Percentiles rank a stretch among this genome's conserved stretches.
phyloP scores from a whole-genome alignment of 2,329 filamentous ascomycete genomes.

The Karstenula rhodostoma region DNA sequence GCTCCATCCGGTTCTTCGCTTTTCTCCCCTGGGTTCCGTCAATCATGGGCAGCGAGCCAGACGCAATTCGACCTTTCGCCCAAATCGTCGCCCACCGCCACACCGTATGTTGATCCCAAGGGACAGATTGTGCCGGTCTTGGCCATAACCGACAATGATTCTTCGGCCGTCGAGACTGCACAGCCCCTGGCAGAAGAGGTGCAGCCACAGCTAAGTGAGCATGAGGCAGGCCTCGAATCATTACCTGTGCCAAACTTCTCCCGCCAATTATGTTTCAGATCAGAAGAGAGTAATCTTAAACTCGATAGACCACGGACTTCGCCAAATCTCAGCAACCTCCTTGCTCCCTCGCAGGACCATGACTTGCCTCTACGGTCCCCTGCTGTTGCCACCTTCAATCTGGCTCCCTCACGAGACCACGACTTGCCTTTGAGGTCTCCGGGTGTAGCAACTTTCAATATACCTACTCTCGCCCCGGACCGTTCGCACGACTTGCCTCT shows the following conservation, averaged over 20 bases:
- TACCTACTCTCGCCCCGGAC: slow-evolving; percentile 29
- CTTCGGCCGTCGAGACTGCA: slow-evolving; percentile 17
- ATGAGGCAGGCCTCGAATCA: slow-evolving; percentile 25
- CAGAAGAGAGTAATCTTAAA: slow-evolving; percentile 25
- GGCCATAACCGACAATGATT: slow-evolving; percentile 40
- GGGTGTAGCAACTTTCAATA: slow-evolving; percentile 7
- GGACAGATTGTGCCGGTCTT: slow-evolving; percentile 48
- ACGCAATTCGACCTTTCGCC: slow-evolving; percentile 44
- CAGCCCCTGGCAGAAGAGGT: slow-evolving; percentile 21
- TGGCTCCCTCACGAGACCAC: slow-evolving; percentile 29
- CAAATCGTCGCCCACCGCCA: slow-evolving; percentile 36
- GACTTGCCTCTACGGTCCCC: slow-evolving; percentile 41
- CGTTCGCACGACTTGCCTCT: slow-evolving; percentile 22
- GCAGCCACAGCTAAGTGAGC: slow-evolving; percentile 18
- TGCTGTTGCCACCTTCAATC: slow-evolving; percentile 36
- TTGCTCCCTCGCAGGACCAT: slow-evolving; percentile 29
- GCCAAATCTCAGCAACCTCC: slow-evolving; percentile 23
- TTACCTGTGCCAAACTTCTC: slow-evolving; percentile 48
- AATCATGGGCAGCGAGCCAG: slow-evolving; percentile 52
- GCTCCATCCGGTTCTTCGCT: slow-evolving; percentile 44
- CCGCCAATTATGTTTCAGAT: slow-evolving; percentile 45
- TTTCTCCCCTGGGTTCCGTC: slow-evolving; percentile 48
- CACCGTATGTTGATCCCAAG: slow-evolving; percentile 48
- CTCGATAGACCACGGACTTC: slow-evolving; percentile 22
- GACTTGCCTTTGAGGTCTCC: slow-evolving; percentile 39